A percentile compares a stretch with the other conserved stretches of the same genome.
Conservation (phyloP, 2,329 filamentous ascomycete genomes). For the Onygena corvina region DNA sequence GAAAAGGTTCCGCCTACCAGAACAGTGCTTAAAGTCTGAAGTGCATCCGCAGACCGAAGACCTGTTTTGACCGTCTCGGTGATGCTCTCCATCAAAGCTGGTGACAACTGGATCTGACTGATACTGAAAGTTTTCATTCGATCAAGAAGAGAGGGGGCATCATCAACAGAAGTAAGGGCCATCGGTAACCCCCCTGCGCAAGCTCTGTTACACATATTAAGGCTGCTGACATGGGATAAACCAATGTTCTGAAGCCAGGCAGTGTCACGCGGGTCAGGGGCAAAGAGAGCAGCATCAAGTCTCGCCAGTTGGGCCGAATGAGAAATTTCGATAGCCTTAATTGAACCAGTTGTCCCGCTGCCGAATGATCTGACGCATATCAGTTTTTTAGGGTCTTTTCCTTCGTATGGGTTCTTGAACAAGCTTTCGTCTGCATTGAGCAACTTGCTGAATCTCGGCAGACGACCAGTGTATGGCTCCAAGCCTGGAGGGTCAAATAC, state of each 20-base stretch:
- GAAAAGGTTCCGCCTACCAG: not conserved
- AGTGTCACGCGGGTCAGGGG: not conserved
- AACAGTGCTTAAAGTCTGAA: not conserved
- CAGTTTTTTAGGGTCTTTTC: constrained; percentile 2
- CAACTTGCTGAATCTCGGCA: not conserved
- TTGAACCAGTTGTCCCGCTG: not conserved
- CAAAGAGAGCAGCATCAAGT: not conserved
- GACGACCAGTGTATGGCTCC: constrained; percentile 2
- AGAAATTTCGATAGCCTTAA: constrained; percentile 4
- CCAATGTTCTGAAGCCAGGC: not conserved
- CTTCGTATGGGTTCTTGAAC: not conserved
- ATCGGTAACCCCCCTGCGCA: not conserved
- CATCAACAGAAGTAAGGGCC: not conserved
- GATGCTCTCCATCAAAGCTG: not conserved
- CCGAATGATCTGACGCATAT: not conserved
- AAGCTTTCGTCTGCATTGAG: not conserved
- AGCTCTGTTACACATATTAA: not conserved
- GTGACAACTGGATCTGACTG: not conserved
- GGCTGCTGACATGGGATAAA: not conserved
- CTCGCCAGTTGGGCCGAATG: not conserved
- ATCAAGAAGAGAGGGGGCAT: not conserved
- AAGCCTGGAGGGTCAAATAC: constrained; percentile 4
- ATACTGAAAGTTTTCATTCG: not conserved
- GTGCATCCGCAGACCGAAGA: not conserved
- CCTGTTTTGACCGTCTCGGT: not conserved